Base-by-base conservation (phyloP, 768 basidiomycete species). In the Chiua virens region DNA sequence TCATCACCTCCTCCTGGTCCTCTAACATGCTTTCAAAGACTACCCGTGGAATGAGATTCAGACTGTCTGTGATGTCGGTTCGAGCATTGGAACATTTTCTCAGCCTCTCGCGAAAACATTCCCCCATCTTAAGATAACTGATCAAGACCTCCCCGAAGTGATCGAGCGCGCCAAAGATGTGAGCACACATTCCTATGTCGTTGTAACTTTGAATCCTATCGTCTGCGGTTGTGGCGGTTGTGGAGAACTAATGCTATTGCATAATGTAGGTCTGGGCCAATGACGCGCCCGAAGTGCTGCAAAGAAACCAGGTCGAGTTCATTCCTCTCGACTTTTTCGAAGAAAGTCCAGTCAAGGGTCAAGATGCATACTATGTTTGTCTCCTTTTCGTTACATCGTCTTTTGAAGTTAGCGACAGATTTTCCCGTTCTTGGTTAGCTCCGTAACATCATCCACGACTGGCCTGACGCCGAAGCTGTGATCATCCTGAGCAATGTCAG, bases 371-470 rank as follows among this genome's bases (percentile, higher is more conserved):
- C 30, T 65, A 66, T 42, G 64, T 67, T 27, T 38, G 61, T 59
- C 2, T 34, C 18, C 0, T 1, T 21, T 45, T 10, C 30, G 27
- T 27, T 22, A 20, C 5, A 34, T 45, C 23, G 13, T 30, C 30
- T 14, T 37, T 15, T 8, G n/a, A n/a, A n/a, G 10, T 21, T 17
- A 8, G 27, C 21, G 30, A 30, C 7, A 7, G 2, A 38, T 20
- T 7, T n/a, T 22, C 30, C 20, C 21, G 13, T 40, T 42, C 37
- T 10, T 20, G 35, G 28, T 28, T 36, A 65, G 64, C 56, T 65
- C 42, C 66, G 63, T 18, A 57, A 64, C 43, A 64, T 67, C 37
- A 57, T 66, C 21, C 73, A 72, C 42, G 62, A 75, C 51, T 75
- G 71, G 73, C 68, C 70, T 10, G 64, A 72, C 25, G 59, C 61